These are phyloP conservation scores for Moringa oleifera DNA, from an alignment of 345 rosid genomes.

Conservation along the genomic window DNA sequence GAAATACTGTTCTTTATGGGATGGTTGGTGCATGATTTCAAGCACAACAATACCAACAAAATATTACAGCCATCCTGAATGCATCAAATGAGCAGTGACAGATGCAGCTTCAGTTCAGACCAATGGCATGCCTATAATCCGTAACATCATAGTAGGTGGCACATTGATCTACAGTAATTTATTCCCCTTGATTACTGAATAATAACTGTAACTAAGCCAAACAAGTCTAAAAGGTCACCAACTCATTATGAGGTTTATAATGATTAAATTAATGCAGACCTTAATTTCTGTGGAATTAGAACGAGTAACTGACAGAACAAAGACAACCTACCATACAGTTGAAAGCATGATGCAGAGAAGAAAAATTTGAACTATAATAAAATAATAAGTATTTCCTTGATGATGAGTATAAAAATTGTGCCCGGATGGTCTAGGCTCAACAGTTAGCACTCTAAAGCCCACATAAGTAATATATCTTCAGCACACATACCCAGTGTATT, in stretches of 20 bases:
- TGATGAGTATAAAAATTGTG: background rate
- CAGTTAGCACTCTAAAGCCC: background rate
- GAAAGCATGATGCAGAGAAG: no score
- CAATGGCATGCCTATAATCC: no score
- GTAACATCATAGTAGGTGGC: no score
- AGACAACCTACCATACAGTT: no score
- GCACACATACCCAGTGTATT: background rate
- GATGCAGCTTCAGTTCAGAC: no score
- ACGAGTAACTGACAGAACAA: background rate
- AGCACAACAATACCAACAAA: background rate
- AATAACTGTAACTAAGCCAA: background rate
- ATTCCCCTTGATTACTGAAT: background rate
- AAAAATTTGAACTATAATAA: no score
- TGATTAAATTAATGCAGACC: no score
- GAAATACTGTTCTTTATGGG: no score
- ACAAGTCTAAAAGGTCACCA: background rate
- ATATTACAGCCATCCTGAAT: background rate
- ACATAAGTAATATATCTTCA: no score
- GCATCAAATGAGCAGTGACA: background rate
- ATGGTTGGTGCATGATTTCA: no score
- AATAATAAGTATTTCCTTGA: background rate
- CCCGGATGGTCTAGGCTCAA: background rate
- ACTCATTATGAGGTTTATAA: background rate
- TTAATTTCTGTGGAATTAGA: no score
- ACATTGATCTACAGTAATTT: background rate